Conservation (phyloP, 225 moss, liverwort and hornwort species). For the Sphagnum contortum region DNA sequence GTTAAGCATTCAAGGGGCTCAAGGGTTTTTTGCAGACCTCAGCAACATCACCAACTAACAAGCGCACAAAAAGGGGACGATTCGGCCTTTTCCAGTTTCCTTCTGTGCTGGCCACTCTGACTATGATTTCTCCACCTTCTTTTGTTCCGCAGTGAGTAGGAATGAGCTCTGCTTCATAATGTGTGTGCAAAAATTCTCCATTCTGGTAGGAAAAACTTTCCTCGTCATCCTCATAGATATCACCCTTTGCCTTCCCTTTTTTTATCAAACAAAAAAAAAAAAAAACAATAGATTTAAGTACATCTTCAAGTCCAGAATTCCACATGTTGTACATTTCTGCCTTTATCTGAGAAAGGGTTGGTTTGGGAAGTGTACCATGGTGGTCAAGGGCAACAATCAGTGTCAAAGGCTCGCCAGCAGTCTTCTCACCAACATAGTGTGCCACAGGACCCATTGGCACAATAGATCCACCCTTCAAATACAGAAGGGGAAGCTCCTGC, state of each 20-base stretch:
- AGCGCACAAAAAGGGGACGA: conserved; percentile 49
- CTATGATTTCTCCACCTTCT: conserved; percentile 33
- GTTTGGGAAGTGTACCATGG: conserved; percentile 24
- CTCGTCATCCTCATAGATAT: conserved; percentile 68
- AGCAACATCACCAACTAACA: conserved; percentile 51
- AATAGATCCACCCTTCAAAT: conserved; percentile 75
- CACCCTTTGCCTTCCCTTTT: conserved; percentile 67
- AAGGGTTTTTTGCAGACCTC: conserved; percentile 25
- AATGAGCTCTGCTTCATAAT: conserved; percentile 44
- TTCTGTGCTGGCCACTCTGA: conserved; percentile 41
- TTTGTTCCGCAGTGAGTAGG: conserved; percentile 10
- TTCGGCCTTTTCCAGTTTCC: conserved; percentile 55
- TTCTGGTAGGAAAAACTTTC: conserved; percentile 61
- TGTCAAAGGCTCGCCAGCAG: conserved; percentile 45
- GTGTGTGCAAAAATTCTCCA: conserved; percentile 59
- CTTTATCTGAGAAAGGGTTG: too few species aligned
- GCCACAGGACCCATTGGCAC: conserved; percentile 70
- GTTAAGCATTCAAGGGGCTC: too few species aligned
- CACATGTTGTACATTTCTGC: too few species aligned
- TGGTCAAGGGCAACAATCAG: conserved; percentile 68
- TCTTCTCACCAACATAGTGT: conserved; percentile 54
- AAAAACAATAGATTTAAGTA: too few species aligned
- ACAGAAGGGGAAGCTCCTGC: conserved; percentile 83
- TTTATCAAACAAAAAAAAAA: neutral
- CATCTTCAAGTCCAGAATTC: neutral